Evolutionary conservation across 108 stramenopile species (phyloP), one percentile per base, ranked within the genome.

Genomic region (Skeletonema grethae): DNA sequence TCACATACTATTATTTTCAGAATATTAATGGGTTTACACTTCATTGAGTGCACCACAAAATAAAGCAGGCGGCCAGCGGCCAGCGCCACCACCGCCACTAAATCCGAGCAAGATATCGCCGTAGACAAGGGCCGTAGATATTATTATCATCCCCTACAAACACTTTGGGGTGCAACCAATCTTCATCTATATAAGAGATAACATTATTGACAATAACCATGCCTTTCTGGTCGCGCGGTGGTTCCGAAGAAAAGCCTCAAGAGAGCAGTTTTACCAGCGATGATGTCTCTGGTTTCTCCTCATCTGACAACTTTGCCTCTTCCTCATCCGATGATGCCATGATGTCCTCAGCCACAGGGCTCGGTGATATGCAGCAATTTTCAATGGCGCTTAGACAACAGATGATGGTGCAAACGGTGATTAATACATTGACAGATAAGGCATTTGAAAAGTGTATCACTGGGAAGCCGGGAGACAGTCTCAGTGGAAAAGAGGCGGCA

Each of bases 381-480:
- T 63, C 81, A 25, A 61, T 89, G 77, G 83, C 82, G 4, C 32
- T 93, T 16, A 85, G 83, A 53, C 90, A 93, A 41, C 90, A 93
- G 62, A 72, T 90, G 73, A 68, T 93, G 82, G 80, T 93, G 8
- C 92, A 93, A 60, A 73, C 73, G 18, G 88, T 88, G 6, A 89
- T 93, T 69, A 89, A 77, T 55, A 86, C 89, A 18, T 63, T 93
- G 61, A 67, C 87, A 0, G 88, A 93, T 57, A 76, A 75, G 53
- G 82, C 86, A 8, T 90, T 88, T 61, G 87, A 87, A 64, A 89
- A 88, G 68, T 93, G 92, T 63, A 77, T 90, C 24, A 88, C 87
- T 16, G 82, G 84, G n/a, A 79, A 75, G 38, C 83, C 87, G 13
- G 29, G 61, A 1, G 82, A 87, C 43, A 64, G 75, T 36, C 73